Evolutionary conservation across 306 rosid species (phyloP).

Genomic region (Ziziphus jujuba): DNA sequence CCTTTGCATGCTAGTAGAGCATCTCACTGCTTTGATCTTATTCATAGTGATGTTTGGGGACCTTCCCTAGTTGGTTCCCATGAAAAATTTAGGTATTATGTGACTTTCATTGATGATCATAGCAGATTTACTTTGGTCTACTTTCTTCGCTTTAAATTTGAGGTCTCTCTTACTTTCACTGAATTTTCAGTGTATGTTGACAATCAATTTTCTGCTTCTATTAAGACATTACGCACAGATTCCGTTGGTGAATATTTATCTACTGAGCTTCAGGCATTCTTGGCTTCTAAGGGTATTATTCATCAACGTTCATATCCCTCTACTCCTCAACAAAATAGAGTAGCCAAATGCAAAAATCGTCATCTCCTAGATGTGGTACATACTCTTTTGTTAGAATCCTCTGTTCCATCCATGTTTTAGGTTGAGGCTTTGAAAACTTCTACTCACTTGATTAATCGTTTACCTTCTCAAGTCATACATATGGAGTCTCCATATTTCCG

Average conservation of each 20-base stretch:
- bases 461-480: constrained; percentile 13
- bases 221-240: background rate
- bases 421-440: too few species aligned
- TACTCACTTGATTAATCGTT: constrained; percentile 5
- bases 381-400: background rate
- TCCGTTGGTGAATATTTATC: constrained; percentile 2
- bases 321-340: background rate
- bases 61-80: constrained; percentile 1
- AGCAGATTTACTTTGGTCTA: constrained; percentile 6
- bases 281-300: constrained; percentile 6
- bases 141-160: constrained; percentile 5
- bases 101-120: constrained; percentile 15
- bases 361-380: constrained; percentile 1
- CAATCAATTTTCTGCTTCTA: background rate
- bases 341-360: too few species aligned
- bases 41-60: too few species aligned
- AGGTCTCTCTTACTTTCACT: constrained; percentile 5
- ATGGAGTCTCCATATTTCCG: constrained; percentile 1
- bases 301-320: constrained; percentile 1
- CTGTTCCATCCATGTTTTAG: too few species aligned
- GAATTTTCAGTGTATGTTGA: background rate
- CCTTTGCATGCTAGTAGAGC: constrained; percentile 9
- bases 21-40: too few species aligned
- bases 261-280: constrained; percentile 6
- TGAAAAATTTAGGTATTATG: constrained; percentile 10